Evolutionary conservation across 2,329 filamentous ascomycete species (phyloP).

Genomic region (Trichoderma sp.): DNA sequence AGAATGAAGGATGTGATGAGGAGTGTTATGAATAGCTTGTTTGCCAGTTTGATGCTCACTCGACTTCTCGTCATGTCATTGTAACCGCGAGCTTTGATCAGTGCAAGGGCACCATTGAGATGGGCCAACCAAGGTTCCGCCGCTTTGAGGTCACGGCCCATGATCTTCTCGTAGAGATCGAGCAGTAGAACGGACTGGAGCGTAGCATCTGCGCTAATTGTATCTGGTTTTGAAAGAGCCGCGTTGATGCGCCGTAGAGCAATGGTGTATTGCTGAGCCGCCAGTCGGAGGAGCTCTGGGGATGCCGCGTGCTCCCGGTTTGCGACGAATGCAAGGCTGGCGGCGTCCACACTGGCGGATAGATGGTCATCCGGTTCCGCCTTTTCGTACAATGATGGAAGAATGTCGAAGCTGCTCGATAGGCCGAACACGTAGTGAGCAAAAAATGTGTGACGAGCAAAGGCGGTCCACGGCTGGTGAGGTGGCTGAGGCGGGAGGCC

Average conservation of each 20-base stretch:
- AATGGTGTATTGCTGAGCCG: slow-evolving; percentile 21
- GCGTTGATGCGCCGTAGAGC: slow-evolving; percentile 23
- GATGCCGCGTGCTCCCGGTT: slow-evolving; percentile 10
- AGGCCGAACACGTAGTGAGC: slow-evolving; percentile 33
- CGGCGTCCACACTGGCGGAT: slow-evolving; percentile 34
- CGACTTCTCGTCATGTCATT: slow-evolving; percentile 25
- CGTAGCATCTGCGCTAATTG: too few species aligned
- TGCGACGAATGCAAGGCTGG: slow-evolving; percentile 34
- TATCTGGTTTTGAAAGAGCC: slow-evolving; percentile 14
- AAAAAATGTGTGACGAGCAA: slow-evolving; percentile 35
- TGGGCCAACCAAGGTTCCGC: slow-evolving; percentile 32
- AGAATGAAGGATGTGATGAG: slow-evolving; percentile 25
- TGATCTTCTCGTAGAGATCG: slow-evolving; percentile 38
- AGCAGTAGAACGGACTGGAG: slow-evolving; percentile 36
- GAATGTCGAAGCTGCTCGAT: slow-evolving; percentile 32
- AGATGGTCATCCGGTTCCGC: slow-evolving; percentile 28
- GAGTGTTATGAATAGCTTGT: slow-evolving; percentile 30
- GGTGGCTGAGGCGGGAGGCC: slow-evolving; percentile 3
- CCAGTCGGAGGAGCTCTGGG: slow-evolving; percentile 20
- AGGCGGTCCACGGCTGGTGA: slow-evolving; percentile 30
- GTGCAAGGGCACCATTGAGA: slow-evolving; percentile 31
- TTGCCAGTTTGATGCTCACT: slow-evolving; percentile 26
- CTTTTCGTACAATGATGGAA: slow-evolving; percentile 30
- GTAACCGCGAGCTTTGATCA: slow-evolving; percentile 30
- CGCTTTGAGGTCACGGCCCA: slow-evolving; percentile 25